Percentiles rank a stretch among this genome's conserved stretches.
Evolutionary conservation across 2,329 filamentous ascomycete species (phyloP).

Genomic region (Aspergillus neotritici): DNA sequence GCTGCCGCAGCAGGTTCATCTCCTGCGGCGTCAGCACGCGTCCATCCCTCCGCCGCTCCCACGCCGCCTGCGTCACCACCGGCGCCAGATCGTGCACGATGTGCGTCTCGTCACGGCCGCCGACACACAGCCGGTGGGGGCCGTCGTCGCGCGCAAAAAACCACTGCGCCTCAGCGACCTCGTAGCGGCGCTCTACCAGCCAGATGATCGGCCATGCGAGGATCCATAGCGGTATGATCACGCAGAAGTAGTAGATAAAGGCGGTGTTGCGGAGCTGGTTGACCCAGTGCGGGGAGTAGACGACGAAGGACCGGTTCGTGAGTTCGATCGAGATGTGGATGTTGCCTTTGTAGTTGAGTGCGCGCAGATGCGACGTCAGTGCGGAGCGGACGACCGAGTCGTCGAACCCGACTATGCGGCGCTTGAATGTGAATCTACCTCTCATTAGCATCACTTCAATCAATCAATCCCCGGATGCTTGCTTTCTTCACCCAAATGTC

Average conservation of each 20-base stretch:
- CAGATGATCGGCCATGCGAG: conserved; percentile 36
- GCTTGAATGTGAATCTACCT: conserved; percentile 27
- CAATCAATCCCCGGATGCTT: neutral
- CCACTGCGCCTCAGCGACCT: conserved; percentile 29
- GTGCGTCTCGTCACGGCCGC: conserved; percentile 20
- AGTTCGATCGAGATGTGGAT: conserved; percentile 20
- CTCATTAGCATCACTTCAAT: neutral
- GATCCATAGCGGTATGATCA: conserved; percentile 37
- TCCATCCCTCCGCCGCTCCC: conserved; percentile 21
- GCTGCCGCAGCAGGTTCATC: conserved; percentile 8
- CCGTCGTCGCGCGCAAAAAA: conserved; percentile 20
- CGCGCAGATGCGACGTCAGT: conserved; percentile 33
- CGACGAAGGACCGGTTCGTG: conserved; percentile 26
- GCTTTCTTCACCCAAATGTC: neutral
- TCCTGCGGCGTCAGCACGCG: conserved; percentile 13
- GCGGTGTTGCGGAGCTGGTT: conserved; percentile 32
- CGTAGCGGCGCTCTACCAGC: conserved; percentile 34
- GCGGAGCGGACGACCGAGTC: conserved; percentile 19
- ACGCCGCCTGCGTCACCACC: conserved; percentile 32
- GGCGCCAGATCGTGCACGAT: conserved; percentile 30
- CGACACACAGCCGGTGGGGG: conserved; percentile 18
- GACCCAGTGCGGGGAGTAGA: conserved; percentile 38
- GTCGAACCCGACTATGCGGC: conserved; percentile 28
- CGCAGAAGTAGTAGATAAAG: conserved; percentile 30
- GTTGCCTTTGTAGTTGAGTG: conserved; percentile 33